Evolutionary conservation across 352 stramenopile species (phyloP), one percentile per base, ranked within the genome.

Genomic region (Globisporangium barbulae): DNA sequence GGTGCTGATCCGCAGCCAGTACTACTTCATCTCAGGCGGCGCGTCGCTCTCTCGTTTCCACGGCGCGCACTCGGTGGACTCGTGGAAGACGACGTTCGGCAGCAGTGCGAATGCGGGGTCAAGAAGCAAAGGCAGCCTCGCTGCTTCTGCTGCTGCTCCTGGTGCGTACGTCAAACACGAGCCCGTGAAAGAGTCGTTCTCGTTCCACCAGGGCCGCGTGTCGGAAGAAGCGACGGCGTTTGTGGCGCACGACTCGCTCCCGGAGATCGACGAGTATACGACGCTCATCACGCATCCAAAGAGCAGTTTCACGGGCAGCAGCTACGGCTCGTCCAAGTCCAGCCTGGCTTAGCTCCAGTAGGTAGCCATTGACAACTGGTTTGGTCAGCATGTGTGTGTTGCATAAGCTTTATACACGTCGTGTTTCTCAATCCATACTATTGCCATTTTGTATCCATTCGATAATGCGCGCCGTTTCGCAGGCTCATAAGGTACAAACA

Each of bases 221-320:
- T 83, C 81, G 10, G 65, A 80, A 17, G 78, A 82, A 1, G 68
- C 78, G n/a, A 49, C 61, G 4, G 63, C 35, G 2, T 61, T 79
- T 39, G 45, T 71, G 3, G 56, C 74, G 5, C 75, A 85, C 22
- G 56, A 75, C 28, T 90, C 83, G n/a, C 61, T 91, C 2, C 83
- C 83, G 0, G 80, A 91, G 67, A 91, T 91, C 53, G 81, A 82
- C 53, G 83, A 91, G 64, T 90, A 85, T 57, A 90, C 83, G 7
- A 75, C 72, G 25, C 77, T 91, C 21, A 90, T 91, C 52, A 66
- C 64, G 2, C 61, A 73, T 10, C 39, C 63, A 12, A 45, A 53
- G 49, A 67, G 53, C 21, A 70, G 52, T n/a, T 59, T 45, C 41
- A 58, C 64, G 0, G 65, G 41, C 19, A 64, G 54, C 25, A 71